phyloP scores from a whole-genome alignment of 306 rosid genomes.

The Dalbergia cochinchinensis region DNA sequence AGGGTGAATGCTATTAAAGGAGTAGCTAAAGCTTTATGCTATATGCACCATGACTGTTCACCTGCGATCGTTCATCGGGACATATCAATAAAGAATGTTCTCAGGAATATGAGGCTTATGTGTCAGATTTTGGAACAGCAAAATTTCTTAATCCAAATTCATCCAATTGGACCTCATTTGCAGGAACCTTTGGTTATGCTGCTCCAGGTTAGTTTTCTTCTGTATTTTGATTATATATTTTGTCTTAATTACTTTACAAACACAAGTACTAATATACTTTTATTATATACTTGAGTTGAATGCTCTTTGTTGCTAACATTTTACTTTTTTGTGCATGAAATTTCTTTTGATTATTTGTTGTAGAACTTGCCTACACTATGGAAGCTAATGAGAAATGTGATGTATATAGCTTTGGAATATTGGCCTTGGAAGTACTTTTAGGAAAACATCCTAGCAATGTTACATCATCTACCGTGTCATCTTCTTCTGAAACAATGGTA shows the following conservation, averaged over 20 bases:
- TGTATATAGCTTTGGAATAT: conserved; percentile 40
- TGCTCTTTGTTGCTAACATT: too few species aligned
- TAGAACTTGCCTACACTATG: conserved; percentile 33
- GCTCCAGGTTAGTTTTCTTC: conserved; percentile 39
- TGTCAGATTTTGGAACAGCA: conserved; percentile 32
- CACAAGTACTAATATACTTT: background rate
- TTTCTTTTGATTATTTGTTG: too few species aligned
- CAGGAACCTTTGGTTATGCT: conserved; percentile 42
- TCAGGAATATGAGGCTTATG: conserved; percentile 33
- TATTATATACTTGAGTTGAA: too few species aligned
- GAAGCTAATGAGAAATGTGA: conserved; percentile 36
- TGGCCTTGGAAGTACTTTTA: conserved; percentile 33
- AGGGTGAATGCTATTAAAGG: conserved; percentile 30
- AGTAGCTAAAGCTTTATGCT: conserved; percentile 42
- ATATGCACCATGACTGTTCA: conserved; percentile 44
- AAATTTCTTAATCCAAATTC: conserved; percentile 35
- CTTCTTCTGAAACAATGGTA: background rate
- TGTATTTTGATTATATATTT: too few species aligned
- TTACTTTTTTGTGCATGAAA: background rate
- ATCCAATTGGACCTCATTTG: conserved; percentile 33
- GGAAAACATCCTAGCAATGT: conserved; percentile 33
- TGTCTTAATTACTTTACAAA: too few species aligned
- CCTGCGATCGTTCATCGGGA: conserved; percentile 40
- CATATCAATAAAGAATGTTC: conserved; percentile 37
- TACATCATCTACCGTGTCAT: background rate